phyloP scores from a whole-genome alignment of 371 early-diverging fungal species.

The Actinomucor elegans region DNA sequence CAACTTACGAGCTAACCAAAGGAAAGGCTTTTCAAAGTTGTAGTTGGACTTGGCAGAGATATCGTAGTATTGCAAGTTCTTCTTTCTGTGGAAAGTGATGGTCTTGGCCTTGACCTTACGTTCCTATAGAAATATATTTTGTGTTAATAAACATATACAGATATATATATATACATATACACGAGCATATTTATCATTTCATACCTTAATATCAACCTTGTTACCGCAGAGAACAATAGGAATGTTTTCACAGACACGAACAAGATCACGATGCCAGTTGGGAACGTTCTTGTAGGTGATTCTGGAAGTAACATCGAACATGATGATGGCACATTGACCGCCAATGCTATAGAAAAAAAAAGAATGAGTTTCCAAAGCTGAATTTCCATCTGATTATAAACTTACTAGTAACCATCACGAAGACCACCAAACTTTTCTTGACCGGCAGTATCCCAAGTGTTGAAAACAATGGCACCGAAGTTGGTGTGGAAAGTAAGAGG shows the following conservation, averaged over 20 bases:
- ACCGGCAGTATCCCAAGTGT: conserved; percentile 99
- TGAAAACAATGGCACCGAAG: conserved; percentile 95
- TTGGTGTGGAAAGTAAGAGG: conserved; percentile 97
- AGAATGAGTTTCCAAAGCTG: neutral
- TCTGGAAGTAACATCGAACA: conserved; percentile 99
- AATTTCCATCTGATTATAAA: conserved; percentile 5
- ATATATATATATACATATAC: no score
- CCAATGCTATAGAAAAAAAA: conserved; percentile 69
- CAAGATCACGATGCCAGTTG: conserved; percentile 99
- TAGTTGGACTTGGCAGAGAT: conserved; percentile 99
- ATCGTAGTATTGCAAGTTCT: conserved; percentile 99
- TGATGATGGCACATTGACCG: conserved; percentile 99
- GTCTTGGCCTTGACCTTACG: conserved; percentile 99
- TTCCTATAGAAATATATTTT: conserved; percentile 70
- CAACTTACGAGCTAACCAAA: conserved; percentile 98
- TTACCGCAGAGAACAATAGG: conserved; percentile 99
- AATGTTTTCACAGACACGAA: conserved; percentile 99
- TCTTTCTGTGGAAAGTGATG: conserved; percentile 99
- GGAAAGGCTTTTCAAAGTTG: conserved; percentile 99
- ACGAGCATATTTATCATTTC: no score
- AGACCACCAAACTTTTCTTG: conserved; percentile 99
- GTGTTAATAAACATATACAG: no score
- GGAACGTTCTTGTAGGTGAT: conserved; percentile 99
- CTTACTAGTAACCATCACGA: conserved; percentile 99
- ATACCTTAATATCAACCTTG: conserved; percentile 98